phyloP scores from a whole-genome alignment of 2,329 filamentous ascomycete genomes.

The Acrodontium crateriforme region DNA sequence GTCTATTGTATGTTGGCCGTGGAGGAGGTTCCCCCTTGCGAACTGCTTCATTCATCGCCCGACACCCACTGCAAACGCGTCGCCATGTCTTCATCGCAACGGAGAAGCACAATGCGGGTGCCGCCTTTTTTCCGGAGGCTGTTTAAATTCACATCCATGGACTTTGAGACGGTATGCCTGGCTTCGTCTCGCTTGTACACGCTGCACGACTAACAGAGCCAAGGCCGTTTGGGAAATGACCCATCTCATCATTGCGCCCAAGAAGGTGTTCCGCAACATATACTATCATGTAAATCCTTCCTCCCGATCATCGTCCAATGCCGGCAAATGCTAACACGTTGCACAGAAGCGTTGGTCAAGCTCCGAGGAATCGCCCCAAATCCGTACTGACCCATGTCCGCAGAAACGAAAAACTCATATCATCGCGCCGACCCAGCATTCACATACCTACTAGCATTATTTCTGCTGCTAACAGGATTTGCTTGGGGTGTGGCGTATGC shows the following conservation, averaged over 20 bases:
- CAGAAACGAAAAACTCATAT: conserved; percentile 55
- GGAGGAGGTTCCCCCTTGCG: too few relatives aligned
- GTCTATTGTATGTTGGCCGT: neutral
- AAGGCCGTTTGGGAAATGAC: conserved; percentile 58
- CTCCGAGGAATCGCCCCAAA: too few relatives aligned
- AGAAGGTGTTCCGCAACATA: conserved; percentile 58
- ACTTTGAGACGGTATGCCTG: conserved; percentile 47
- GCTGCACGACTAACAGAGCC: conserved; percentile 1
- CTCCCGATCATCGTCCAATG: neutral
- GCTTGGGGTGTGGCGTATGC: conserved; percentile 47
- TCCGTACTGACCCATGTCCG: conserved; percentile 1
- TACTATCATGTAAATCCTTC: conserved; percentile 47
- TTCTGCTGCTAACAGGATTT: conserved; percentile 39
- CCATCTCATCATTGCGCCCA: conserved; percentile 51
- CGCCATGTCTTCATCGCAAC: conserved; percentile 17
- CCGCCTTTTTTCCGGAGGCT: conserved; percentile 54
- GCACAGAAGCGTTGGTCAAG: conserved; percentile 19
- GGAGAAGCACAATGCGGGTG: conserved; percentile 42
- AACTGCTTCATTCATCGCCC: neutral
- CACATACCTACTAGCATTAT: conserved; percentile 54
- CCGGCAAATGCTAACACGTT: conserved; percentile 3
- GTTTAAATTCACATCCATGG: conserved; percentile 62
- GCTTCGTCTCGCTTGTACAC: neutral
- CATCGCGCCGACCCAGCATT: conserved; percentile 57
- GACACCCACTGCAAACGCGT: neutral